phyloP scores from a whole-genome alignment of 1,284 basidiomycete species.

The Vanrija sp. region DNA sequence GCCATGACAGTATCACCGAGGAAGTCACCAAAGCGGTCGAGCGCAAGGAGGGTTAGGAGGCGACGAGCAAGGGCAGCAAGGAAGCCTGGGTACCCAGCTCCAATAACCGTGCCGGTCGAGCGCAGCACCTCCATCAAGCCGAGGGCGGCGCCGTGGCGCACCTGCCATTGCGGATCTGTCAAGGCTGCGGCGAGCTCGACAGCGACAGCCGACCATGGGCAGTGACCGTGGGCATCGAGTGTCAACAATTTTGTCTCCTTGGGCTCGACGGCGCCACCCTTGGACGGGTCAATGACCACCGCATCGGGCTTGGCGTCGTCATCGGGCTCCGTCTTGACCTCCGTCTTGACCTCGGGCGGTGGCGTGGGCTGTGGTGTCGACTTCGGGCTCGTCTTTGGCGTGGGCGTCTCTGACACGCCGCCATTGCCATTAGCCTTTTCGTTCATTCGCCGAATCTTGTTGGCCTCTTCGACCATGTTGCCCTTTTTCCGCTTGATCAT shows the following conservation, averaged over 20 bases:
- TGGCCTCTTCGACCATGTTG: conserved; percentile 43
- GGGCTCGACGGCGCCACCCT: conserved; percentile 44
- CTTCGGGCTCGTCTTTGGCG: conserved; percentile 11
- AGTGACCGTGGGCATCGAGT: conserved; percentile 57
- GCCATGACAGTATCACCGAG: conserved; percentile 95
- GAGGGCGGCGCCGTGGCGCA: conserved; percentile 89
- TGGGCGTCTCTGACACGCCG: conserved; percentile 8
- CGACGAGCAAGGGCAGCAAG: conserved; percentile 67
- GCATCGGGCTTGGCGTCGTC: conserved; percentile 18
- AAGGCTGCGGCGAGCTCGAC: conserved; percentile 79
- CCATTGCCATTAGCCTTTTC: conserved; percentile 18
- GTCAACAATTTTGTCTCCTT: conserved; percentile 18
- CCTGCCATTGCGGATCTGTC: conserved; percentile 84
- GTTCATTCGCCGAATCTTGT: conserved; percentile 45
- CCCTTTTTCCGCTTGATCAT: conserved; percentile 51
- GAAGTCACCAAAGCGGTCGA: conserved; percentile 97
- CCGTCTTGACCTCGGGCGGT: conserved; percentile 9
- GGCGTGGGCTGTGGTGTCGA: conserved; percentile 10
- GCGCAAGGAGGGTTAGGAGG: conserved; percentile 84
- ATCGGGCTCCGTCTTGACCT: conserved; percentile 5
- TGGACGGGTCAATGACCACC: conserved; percentile 46
- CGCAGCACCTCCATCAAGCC: conserved; percentile 86
- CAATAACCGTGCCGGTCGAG: conserved; percentile 74
- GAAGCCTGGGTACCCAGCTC: conserved; percentile 62
- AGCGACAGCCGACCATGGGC: conserved; percentile 85